Evolutionary conservation across 148 eudicot genomes (phyloP).

Genomic region (Selenicereus undatus): DNA sequence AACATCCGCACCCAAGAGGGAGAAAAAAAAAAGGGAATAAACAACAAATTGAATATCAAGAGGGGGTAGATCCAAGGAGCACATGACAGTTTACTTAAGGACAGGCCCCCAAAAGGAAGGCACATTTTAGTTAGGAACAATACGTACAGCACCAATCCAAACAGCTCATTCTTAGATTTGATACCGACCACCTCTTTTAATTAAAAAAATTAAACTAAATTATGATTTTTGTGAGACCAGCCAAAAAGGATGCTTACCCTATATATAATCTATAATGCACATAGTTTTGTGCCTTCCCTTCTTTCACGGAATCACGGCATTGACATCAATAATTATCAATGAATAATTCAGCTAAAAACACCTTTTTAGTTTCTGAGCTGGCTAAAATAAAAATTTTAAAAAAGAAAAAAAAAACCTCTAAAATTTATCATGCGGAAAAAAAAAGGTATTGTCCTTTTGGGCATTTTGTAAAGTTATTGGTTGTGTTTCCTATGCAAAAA

Average conservation of each 20-base stretch:
- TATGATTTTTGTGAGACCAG: not conserved
- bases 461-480: not conserved
- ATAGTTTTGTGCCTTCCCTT: not conserved
- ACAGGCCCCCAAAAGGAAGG: not conserved
- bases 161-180: constrained; percentile 4
- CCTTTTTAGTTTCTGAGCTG: not conserved
- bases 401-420: not conserved
- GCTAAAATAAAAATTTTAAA: not conserved
- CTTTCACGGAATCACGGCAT: not conserved
- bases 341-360: not conserved
- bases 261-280: not conserved
- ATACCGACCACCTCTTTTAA: not conserved
- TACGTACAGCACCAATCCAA: not conserved
- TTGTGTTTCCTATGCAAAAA: not conserved
- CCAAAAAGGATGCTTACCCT: not conserved
- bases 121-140: not conserved
- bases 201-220: not conserved
- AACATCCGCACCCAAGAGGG: no score
- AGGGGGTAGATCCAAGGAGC: not conserved
- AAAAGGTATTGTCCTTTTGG: constrained; percentile 7
- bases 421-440: not conserved
- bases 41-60: not conserved
- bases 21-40: not conserved
- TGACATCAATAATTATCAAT: not conserved
- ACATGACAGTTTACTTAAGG: constrained; percentile 3